A percentile compares a stretch with the other conserved stretches of the same genome.
Evolutionary conservation across 2,329 filamentous ascomycete genomes (phyloP).

Genomic region (Fusarium lateritium): DNA sequence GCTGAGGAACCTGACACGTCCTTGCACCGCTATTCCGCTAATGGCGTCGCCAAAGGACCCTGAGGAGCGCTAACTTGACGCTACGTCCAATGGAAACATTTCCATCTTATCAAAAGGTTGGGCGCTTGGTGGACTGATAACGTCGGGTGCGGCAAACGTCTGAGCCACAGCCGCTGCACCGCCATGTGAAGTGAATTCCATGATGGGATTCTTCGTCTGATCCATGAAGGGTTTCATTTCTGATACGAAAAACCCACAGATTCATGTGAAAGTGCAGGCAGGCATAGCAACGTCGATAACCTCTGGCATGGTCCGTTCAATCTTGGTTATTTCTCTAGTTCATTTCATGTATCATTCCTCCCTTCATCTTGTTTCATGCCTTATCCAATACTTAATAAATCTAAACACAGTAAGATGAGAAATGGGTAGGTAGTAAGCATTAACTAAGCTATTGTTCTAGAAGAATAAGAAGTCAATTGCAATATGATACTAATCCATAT

Average conservation of each 20-base stretch:
- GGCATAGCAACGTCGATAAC: background rate
- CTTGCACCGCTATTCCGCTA: slow-evolving; percentile 22
- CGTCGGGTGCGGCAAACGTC: background rate
- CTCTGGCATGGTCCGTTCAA: background rate
- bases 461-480: background rate
- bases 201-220: background rate
- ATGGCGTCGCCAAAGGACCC: slow-evolving; percentile 30
- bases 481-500: background rate
- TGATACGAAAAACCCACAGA: background rate
- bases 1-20: slow-evolving; percentile 37
- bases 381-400: background rate
- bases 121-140: slow-evolving; percentile 12
- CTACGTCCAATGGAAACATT: slow-evolving; percentile 19
- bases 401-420: background rate
- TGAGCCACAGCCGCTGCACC: background rate
- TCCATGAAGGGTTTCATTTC: background rate
- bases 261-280: background rate
- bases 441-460: slow-evolving; percentile 4
- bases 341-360: background rate
- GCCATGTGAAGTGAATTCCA: background rate
- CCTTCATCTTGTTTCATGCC: background rate
- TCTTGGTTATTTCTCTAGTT: background rate
- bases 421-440: background rate
- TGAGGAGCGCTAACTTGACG: slow-evolving; percentile 35
- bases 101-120: background rate